Base-by-base conservation (phyloP, 169 alveolate species). In the Eimeria praecox region DNA sequence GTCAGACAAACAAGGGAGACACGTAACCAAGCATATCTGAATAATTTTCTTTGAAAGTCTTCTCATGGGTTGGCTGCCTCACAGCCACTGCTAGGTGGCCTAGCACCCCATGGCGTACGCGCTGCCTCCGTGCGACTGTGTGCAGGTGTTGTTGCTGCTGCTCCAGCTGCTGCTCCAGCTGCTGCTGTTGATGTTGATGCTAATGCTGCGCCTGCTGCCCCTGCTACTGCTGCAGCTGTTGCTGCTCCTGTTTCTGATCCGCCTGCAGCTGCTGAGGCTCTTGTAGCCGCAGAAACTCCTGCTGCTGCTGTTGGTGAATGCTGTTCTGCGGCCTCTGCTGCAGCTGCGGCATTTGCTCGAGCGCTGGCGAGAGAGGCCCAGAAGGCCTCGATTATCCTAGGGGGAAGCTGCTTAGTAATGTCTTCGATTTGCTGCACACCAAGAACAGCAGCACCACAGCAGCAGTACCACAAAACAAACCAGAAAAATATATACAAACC, bases 351-450 rank as follows among this genome's bases (percentile, higher is more conserved):
- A 30, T 16, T 83, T 12, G 89, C 87, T 30, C 95, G 95, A 20
- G 90, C 95, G 75, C 59, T 71, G 42, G 95, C 52, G 16, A 90
- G 95, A 49, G 90, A 46, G 40, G 90, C 85, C 90, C 85, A 80
- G 38, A 90, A 87, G 38, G 95, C 95, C 27, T 90, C 95, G 4
- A 90, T 44, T 22, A 90, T 88, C 16, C 64, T 30, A 2, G 95
- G 95, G 10, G 95, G 95, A 30, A 90, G 90, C 90, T 90, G 95
- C 59, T 62, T 80, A 44, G 95, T 90, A 20, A 90, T 75, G 90
- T 75, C 90, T 71, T 90, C 90, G 27, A 90, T 90, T 73, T 80
- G 90, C 95, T 90, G 95, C 30, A 78, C n/a, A 40, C 2, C 54
- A 46, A 64, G 64, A 46, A 64, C 88, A 78, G 14, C 88, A 27